Evolutionary conservation across 129 eudicot species (phyloP).

Genomic region (Arctium minus): DNA sequence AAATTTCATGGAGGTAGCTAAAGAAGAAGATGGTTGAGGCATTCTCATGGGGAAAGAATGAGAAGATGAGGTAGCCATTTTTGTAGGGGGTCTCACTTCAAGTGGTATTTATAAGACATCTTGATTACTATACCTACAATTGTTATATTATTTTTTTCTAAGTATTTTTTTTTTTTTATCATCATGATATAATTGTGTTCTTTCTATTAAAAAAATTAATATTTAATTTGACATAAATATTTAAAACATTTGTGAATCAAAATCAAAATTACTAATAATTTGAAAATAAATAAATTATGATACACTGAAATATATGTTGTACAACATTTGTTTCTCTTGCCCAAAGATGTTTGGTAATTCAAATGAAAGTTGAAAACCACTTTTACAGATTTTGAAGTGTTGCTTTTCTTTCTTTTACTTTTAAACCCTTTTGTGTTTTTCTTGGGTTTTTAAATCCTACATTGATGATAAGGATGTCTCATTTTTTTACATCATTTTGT

Average conservation of each 20-base stretch:
- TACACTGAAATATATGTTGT: neutral
- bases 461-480: neutral
- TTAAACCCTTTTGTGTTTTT: neutral
- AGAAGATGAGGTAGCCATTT: conserved; percentile 38
- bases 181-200: neutral
- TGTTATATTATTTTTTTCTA: neutral
- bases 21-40: conserved; percentile 25
- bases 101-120: neutral
- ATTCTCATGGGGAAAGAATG: conserved; percentile 41
- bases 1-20: conserved; percentile 45
- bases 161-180: neutral
- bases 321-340: neutral
- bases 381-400: neutral
- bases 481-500: neutral
- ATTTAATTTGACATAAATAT: neutral
- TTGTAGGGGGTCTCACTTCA: neutral
- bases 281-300: neutral
- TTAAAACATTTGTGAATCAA: neutral
- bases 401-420: conserved; percentile 3
- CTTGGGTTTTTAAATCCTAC: neutral
- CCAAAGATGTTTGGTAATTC: neutral
- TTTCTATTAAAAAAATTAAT: neutral
- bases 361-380: conserved; percentile 1
- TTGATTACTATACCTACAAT: neutral
- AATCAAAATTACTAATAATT: too few relatives aligned